Conservation (phyloP, 163 green algal species). For the Scenedesmus sp. region DNA sequence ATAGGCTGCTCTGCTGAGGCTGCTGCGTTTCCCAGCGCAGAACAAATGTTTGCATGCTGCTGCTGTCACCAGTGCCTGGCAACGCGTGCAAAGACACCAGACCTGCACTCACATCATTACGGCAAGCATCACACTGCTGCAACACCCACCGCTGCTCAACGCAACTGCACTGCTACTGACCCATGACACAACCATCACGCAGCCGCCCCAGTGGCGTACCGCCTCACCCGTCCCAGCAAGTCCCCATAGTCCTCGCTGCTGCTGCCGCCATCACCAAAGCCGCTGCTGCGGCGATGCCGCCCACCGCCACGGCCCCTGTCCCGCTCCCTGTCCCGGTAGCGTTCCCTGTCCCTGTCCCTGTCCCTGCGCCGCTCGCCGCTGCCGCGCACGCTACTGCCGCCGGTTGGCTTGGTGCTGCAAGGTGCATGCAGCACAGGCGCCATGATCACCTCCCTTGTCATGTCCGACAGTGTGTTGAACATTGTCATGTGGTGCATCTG, state of each 20-base stretch:
- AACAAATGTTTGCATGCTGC: too few species aligned
- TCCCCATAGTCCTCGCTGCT: conserved; percentile 34
- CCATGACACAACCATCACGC: too few species aligned
- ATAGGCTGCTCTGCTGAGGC: too few species aligned
- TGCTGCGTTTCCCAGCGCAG: too few species aligned
- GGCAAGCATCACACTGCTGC: too few species aligned
- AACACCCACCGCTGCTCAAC: too few species aligned
- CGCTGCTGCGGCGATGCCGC: not conserved
- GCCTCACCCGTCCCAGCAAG: conserved; percentile 26
- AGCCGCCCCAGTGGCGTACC: conserved; percentile 24
- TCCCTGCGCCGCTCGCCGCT: not conserved
- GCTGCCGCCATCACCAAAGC: conserved; percentile 32
- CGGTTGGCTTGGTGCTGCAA: not conserved
- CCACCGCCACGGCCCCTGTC: not conserved
- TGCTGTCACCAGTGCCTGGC: too few species aligned
- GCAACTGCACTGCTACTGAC: too few species aligned
- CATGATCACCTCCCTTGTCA: too few species aligned
- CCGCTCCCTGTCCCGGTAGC: not conserved
- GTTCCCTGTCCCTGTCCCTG: not conserved
- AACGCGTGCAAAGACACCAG: too few species aligned
- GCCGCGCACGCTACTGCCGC: not conserved
- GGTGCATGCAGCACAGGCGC: too few species aligned
- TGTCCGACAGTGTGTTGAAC: not conserved
- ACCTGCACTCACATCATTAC: too few species aligned
- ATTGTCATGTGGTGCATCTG: not conserved